Evolutionary conservation across 148 eudicot species (phyloP).

Genomic region (Cornus florida): DNA sequence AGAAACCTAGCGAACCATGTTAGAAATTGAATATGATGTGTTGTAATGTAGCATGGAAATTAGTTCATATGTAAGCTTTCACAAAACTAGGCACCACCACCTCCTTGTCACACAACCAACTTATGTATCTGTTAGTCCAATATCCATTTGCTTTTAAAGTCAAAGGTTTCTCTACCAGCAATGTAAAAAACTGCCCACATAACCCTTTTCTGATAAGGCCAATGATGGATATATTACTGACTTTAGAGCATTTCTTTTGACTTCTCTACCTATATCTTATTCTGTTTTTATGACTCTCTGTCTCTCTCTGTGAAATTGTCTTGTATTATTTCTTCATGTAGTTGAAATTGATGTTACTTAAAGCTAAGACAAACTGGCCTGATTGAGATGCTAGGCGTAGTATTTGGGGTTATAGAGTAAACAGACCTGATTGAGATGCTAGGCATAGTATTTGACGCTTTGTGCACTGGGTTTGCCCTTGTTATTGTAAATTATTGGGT

Average conservation of each 20-base stretch:
- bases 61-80: background rate
- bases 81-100: no score
- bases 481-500: no score
- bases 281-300: no score
- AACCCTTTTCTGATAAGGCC: background rate
- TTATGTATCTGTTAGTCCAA: background rate
- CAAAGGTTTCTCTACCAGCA: background rate
- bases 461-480: no score
- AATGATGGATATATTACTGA: background rate
- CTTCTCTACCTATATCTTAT: background rate
- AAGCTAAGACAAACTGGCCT: no score
- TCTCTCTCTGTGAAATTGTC: no score
- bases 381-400: background rate
- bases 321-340: no score
- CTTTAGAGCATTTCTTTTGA: background rate
- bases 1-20: no score
- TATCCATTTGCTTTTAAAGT: background rate
- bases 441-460: no score
- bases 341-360: no score
- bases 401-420: background rate
- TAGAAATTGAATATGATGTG: background rate
- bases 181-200: background rate
- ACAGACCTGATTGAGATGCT: no score
- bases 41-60: background rate
- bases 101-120: no score